Evolutionary conservation across 2,329 filamentous ascomycete genomes (phyloP).

Genomic region (Calycina herbarum): DNA sequence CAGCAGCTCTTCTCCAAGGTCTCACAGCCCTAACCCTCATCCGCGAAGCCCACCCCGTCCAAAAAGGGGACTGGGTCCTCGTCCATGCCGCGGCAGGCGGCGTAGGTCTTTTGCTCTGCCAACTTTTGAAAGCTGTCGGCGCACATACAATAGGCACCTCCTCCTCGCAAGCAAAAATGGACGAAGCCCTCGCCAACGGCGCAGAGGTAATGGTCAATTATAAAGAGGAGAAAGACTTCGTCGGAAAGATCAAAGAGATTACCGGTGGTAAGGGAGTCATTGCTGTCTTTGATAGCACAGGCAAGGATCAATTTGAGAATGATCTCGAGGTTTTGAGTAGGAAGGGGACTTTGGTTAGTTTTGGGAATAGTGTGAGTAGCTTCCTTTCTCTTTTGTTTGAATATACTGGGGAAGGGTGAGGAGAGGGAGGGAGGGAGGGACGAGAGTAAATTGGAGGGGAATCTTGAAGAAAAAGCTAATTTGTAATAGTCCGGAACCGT

Average conservation of each 20-base stretch:
- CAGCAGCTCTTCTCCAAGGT: constrained; percentile 73
- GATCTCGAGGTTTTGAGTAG: constrained; percentile 71
- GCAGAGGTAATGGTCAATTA: constrained; percentile 75
- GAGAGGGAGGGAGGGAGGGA: not conserved
- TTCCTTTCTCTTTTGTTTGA: not conserved
- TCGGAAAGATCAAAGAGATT: constrained; percentile 62
- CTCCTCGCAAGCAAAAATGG: constrained; percentile 69
- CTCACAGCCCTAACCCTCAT: constrained; percentile 80
- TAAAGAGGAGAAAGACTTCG: constrained; percentile 55
- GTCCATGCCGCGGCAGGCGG: constrained; percentile 87
- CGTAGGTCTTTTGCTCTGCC: constrained; percentile 72
- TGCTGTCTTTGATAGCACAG: constrained; percentile 85
- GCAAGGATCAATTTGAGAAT: constrained; percentile 79
- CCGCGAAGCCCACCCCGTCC: constrained; percentile 69
- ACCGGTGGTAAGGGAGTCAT: constrained; percentile 72
- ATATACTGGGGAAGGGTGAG: not conserved
- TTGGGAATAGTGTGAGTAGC: constrained; percentile 73
- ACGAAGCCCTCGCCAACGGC: constrained; percentile 67
- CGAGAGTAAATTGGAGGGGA: not conserved
- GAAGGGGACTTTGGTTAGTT: constrained; percentile 77
- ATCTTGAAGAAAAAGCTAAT: not conserved
- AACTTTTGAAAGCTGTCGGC: constrained; percentile 71
- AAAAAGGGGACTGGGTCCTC: constrained; percentile 77
- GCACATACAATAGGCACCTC: constrained; percentile 80
- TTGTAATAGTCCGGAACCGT: constrained; percentile 47